Base-by-base conservation (phyloP, 495 filamentous ascomycete species). In the Aspergillus steynii region DNA sequence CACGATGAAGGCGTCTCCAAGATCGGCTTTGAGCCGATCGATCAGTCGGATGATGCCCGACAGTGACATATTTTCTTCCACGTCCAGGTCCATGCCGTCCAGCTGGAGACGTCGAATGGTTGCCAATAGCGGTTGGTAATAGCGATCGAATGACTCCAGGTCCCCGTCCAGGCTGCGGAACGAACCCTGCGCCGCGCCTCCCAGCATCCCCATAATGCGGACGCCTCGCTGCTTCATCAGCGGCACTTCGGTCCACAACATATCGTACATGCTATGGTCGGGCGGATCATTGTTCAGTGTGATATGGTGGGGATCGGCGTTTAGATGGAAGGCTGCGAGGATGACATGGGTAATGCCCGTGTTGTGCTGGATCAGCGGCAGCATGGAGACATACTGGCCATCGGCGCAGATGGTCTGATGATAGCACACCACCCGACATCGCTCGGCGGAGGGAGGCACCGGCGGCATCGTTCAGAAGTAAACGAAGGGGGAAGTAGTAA, bases 41-140 rank as follows among this genome's bases (percentile, higher is more conserved):
- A 96, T 88, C 12, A 96, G 77, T 7, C 89, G 81, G 25, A 86
- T 79, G 49, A 93, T 77, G n/a, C 90, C 90, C 1, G 49, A 50
- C 14, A 91, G 77, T 14, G 86, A 87, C 86, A 93, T 93, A 3
- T 65, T 53, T 71, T 96, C 89, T 70, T 96, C 92, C 46, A 96
- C 90, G 65, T 96, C 91, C 15, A 96, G 81, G 68, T 96, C 92
- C 6, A 96, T 64, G 0, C 92, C 92, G 29, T 93, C 77, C 5
- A 94, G 76, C 3, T 70, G 70, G 65, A 86, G 77, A 10, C 77
- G 74, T 10, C 75, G 73, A 42, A 96, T 80, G 54, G 88, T 72
- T 31, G 83, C 76, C 12, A 81, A 76, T 14, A 96, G 76, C 7
- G 86, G 88, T 0, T 57, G 68, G 70, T 96, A 96, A 71, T 85